Evolutionary conservation across 371 early-diverging fungal genomes (phyloP), one percentile per base, ranked within the genome.

Genomic region (Massospora cicadina): DNA sequence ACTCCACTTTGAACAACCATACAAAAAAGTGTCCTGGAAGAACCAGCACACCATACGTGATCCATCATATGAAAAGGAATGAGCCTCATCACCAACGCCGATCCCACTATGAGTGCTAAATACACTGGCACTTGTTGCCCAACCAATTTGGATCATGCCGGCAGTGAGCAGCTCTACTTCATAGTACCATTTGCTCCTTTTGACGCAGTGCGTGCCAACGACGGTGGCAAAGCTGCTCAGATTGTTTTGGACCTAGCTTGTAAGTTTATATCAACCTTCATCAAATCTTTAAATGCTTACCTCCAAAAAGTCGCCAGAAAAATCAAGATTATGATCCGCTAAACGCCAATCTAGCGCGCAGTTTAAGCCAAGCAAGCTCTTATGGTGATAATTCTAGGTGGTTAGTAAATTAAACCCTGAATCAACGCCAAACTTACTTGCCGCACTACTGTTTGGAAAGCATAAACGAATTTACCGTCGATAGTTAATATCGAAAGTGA

Each of bases 11-110:
- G 43, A 5, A 43, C 43, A 43, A 17, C 43, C 43, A 43, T 43
- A 17, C 3, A 10, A 26, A 63, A n/a, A 55, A 23, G 28, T 57
- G 17, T 25, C 28, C 26, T 25, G 23, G 13, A 57, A 25, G 13
- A 57, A 23, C 89, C 89, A 88, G 63, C 80, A 82, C 63, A 80
- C 79, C 17, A 67, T 67, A 17, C 89, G 76, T 30, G 73, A 67
- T 0, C 87, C 87, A 69, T 88, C 89, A 58, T 75, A 84, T 0
- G 85, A 80, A 68, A 86, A 88, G 0, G 87, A 86, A 64, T 77
- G 58, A 1, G 65, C 69, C 66, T 84, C 79, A 65, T 88, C 87
- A 5, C 88, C 88, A 24, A 88, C 81, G 10, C 87, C 89, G 17
- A 72, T 76, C 21, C 89, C 89, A 10, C 77, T 81, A 65, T 86